Evolutionary conservation across 2,329 filamentous ascomycete genomes (phyloP), one percentile per base, ranked within the genome.

Genomic region (Botrytis fabae): DNA sequence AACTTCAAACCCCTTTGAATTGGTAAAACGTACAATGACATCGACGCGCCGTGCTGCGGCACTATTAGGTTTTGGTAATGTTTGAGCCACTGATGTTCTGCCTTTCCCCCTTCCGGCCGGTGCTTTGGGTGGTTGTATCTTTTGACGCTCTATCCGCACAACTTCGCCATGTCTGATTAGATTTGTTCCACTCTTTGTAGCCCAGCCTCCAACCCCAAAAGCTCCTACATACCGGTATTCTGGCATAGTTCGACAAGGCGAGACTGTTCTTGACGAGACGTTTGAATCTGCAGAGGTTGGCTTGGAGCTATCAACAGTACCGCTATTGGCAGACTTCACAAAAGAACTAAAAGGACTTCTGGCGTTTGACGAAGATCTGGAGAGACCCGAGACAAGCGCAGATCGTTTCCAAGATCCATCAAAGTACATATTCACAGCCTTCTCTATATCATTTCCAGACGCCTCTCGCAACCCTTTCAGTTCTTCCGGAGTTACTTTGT

Each of bases 141-240:
- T 95, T 74, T 94, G 90, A 61, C 96, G 90, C 82, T 98, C 95
- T 62, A 99, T 97, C 68, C 87, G 90, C 73, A 99, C 90, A n/a
- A 83, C 78, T 76, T 98, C 95, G 25, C 93, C 94, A 78, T 97
- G 92, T 76, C 90, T 92, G 40, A 99, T 80, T 9, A 98, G 81
- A 54, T 89, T 89, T 4, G 83, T 84, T 0, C 95, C 95, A 81
- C 94, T 98, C 78, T 91, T 90, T 5, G 95, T 98, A 9, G 93
- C 91, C 96, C 96, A 99, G 7, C 91, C 96, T 71, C 92, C 93
- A 7, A 93, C 94, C 14, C 96, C 96, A 82, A 98, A 96, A 0
- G 94, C 93, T 28, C 96, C 96, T 74, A 98, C 88, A 78, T 98
- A 99, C 79, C 96, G 84, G 77, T 85, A 86, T 2, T 83, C 78